Evolutionary conservation across 352 stramenopile genomes (phyloP), one percentile per base, ranked within the genome.

Genomic region (Plasmopara muralis): DNA sequence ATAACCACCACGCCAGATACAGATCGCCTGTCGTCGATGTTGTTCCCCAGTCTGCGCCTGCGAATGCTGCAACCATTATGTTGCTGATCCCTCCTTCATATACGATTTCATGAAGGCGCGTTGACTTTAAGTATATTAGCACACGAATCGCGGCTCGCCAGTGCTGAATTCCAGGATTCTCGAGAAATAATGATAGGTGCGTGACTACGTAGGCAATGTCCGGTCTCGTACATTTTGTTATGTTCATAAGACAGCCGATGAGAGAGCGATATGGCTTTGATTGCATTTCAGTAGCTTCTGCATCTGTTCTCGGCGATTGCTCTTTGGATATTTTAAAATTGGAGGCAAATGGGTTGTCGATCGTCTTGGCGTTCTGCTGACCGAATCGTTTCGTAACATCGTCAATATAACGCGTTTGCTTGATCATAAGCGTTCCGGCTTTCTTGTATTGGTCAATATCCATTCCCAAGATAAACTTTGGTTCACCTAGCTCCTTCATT

Each of bases 381-480:
- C 45, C 45, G 15, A 64, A 55, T 6, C 47, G 49, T 12, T 25
- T 2, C 31, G 31, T 12, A 5, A 8, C 31, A 12, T 35, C 31
- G 31, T 35, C 31, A 12, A 31, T 51, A 6, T 9, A 8, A 49
- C 42, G 31, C n/a, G n/a, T n/a, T n/a, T n/a, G n/a, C n/a, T n/a
- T n/a, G n/a, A 12, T 35, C 31, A 35, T 35, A 2, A 35, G 10
- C 7, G 31, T 35, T 35, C 7, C 31, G 31, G 31, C 43, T 0
- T 2, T 6, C 18, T 38, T 15, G 14, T 66, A 43, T 16, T 57
- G 50, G 5, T 59, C 44, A 2, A 71, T 59, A 12, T 71, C 46
- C 50, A n/a, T n/a, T n/a, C n/a, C n/a, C 14, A 64, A 12, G 2
- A 68, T 57, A 37, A 63, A 59, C 4, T 15, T 50, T 62, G 14